phyloP scores from a whole-genome alignment of 177 flowering plant genomes.

The Vitis hybrid region DNA sequence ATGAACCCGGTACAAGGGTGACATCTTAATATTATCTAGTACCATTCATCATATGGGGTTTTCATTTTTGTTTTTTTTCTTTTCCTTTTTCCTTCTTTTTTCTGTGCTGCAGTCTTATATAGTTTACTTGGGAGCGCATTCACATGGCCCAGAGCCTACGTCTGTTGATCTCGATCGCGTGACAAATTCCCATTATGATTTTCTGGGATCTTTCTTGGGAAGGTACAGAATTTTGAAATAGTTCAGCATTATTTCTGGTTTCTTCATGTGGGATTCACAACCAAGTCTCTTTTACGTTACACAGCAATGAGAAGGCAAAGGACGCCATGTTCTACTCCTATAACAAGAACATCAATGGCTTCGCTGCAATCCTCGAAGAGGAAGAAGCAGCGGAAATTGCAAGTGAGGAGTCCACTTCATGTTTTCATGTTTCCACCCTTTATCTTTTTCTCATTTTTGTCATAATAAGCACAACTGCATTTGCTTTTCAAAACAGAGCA shows the following conservation, averaged over 20 bases:
- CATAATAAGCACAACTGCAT: not conserved
- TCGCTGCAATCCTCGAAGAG: conserved; percentile 40
- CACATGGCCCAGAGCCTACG: conserved; percentile 25
- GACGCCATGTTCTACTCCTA: conserved; percentile 43
- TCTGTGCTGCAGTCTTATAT: conserved; percentile 40
- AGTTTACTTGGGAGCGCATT: conserved; percentile 50
- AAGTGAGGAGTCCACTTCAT: conserved; percentile 16
- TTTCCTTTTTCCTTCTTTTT: not conserved
- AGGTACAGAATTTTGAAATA: conserved; percentile 17
- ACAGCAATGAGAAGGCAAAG: conserved; percentile 24
- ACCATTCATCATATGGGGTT: no score
- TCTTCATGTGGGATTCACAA: conserved; percentile 5
- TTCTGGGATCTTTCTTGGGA: conserved; percentile 40
- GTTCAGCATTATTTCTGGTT: not conserved
- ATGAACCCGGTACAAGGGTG: not conserved
- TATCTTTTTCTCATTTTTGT: not conserved
- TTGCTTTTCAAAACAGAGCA: conserved; percentile 14
- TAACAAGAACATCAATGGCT: conserved; percentile 35
- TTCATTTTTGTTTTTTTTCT: not conserved
- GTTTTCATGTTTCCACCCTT: not conserved
- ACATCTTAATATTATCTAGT: no score
- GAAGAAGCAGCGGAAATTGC: conserved; percentile 32
- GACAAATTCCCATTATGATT: conserved; percentile 34
- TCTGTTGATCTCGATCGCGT: conserved; percentile 19
- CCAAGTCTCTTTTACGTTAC: not conserved